Evolutionary conservation across 768 basidiomycete genomes (phyloP).

Genomic region (Amanita subjunquillea): DNA sequence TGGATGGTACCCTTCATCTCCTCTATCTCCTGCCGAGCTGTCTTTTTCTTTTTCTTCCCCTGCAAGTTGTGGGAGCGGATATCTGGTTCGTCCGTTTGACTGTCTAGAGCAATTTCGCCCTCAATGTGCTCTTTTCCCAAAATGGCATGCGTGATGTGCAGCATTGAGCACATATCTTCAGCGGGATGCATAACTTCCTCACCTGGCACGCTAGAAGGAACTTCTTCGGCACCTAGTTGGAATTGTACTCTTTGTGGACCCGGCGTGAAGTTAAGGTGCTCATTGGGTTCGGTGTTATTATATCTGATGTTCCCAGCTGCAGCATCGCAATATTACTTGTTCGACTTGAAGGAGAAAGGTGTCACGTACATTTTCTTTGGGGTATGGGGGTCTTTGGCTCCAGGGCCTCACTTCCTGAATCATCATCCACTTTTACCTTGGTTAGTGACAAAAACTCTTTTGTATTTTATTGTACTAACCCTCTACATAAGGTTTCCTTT

Average conservation of each 20-base stretch:
- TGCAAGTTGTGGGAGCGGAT: neutral
- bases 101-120: neutral
- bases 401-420: neutral
- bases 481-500: neutral
- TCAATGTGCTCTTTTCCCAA: neutral
- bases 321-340: neutral
- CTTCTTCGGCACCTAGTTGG: neutral
- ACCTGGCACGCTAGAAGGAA: neutral
- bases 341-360: neutral
- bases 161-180: neutral
- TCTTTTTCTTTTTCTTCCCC: neutral
- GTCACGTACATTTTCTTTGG: neutral
- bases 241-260: neutral
- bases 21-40: neutral
- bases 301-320: neutral
- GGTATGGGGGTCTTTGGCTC: neutral
- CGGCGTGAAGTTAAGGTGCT: neutral
- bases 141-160: neutral
- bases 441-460: neutral
- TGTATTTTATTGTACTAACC: neutral
- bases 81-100: neutral
- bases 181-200: neutral
- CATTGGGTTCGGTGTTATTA: neutral
- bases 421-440: neutral
- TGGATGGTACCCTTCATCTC: neutral